phyloP scores from a whole-genome alignment of 805 yeast species.

The Metschnikowia hibisci region DNA sequence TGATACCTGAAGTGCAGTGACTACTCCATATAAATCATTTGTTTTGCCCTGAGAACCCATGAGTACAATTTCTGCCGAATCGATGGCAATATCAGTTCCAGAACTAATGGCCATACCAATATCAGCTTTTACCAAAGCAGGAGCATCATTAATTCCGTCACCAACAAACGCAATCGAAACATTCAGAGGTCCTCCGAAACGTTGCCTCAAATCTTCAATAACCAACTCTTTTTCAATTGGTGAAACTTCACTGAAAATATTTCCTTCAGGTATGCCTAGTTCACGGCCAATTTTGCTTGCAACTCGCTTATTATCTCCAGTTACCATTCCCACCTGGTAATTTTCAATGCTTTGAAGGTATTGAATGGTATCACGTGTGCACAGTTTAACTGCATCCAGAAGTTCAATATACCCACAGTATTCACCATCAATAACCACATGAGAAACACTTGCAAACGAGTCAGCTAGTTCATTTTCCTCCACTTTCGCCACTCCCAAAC shows the following conservation, averaged over 20 bases:
- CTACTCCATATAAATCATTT: slow-evolving; percentile 45
- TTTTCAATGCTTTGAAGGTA: slow-evolving; percentile 48
- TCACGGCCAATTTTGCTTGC: slow-evolving; percentile 62
- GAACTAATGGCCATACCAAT: slow-evolving; percentile 88
- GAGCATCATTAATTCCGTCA: slow-evolving; percentile 97
- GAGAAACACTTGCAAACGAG: slow-evolving; percentile 45
- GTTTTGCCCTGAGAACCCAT: slow-evolving; percentile 36
- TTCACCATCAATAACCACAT: slow-evolving; percentile 53
- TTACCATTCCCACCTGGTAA: slow-evolving; percentile 73
- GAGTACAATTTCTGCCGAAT: slow-evolving; percentile 90
- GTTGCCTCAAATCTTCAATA: slow-evolving; percentile 52
- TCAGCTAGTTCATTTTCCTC: slow-evolving; percentile 16
- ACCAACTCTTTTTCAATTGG: slow-evolving; percentile 76
- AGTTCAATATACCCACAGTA: slow-evolving; percentile 66
- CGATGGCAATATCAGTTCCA: slow-evolving; percentile 95
- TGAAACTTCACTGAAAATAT: slow-evolving; percentile 69
- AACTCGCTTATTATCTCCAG: slow-evolving; percentile 73
- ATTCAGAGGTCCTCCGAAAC: slow-evolving; percentile 30
- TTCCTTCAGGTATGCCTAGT: slow-evolving; percentile 60
- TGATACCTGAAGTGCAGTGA: slow-evolving; percentile 65
- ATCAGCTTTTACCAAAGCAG: slow-evolving; percentile 85
- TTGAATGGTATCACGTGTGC: slow-evolving; percentile 57
- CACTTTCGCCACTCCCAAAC: slow-evolving; percentile 7
- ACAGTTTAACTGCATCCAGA: slow-evolving; percentile 62
- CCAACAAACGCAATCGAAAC: slow-evolving; percentile 80